phyloP scores from a whole-genome alignment of 176 grass and related monocot genomes.

The Juncus effusus region DNA sequence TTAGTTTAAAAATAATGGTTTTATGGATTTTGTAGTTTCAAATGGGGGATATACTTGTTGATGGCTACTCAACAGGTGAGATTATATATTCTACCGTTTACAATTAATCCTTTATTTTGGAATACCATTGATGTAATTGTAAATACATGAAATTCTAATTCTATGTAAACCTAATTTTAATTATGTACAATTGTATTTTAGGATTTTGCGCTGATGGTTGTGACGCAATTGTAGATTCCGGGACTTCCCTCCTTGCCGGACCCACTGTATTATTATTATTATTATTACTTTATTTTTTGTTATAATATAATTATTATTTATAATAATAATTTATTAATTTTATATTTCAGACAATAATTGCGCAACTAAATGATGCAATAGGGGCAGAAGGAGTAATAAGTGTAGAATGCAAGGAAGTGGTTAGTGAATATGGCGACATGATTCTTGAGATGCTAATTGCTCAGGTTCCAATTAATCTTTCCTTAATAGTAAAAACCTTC shows the following conservation, averaged over 20 bases:
- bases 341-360: slow-evolving; percentile 56
- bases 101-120: neutral
- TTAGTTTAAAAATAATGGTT: neutral
- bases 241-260: slow-evolving; percentile 78
- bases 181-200: slow-evolving; percentile 17
- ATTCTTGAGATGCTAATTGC: slow-evolving; percentile 75
- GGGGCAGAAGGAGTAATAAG: slow-evolving; percentile 85
- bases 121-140: neutral
- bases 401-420: slow-evolving; percentile 77
- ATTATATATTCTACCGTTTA: slow-evolving; percentile 1
- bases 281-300: neutral
- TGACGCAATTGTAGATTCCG: slow-evolving; percentile 86
- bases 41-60: slow-evolving; percentile 90
- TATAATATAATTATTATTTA: neutral
- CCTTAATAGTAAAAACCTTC: too few species aligned
- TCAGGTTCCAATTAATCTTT: slow-evolving; percentile 50
- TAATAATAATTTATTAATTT: neutral
- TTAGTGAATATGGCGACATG: slow-evolving; percentile 76
- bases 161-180: neutral
- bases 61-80: slow-evolving; percentile 78
- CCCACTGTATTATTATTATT: slow-evolving; percentile 57
- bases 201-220: slow-evolving; percentile 79
- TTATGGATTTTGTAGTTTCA: slow-evolving; percentile 51
- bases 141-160: neutral
- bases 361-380: slow-evolving; percentile 90